Conservation (phyloP, 305 asterid species). For the Solanum aculeatissimum region DNA sequence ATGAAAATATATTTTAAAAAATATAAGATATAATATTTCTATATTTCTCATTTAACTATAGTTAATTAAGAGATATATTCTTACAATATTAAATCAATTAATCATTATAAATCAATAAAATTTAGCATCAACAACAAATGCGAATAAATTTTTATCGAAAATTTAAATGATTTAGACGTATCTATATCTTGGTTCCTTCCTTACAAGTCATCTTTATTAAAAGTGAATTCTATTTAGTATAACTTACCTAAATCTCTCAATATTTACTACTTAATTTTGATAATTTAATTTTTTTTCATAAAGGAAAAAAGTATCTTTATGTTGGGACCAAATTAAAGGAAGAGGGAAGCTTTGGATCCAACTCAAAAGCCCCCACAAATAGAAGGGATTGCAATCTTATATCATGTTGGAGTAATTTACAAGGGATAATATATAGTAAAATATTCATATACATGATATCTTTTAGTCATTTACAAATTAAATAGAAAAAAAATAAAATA, state of each 20-base stretch:
- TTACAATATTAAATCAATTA: neutral
- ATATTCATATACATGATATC: neutral
- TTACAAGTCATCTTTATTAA: neutral
- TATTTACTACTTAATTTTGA: neutral
- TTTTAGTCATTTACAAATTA: neutral
- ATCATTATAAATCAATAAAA: neutral
- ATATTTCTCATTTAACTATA: no score
- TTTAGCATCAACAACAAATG: neutral
- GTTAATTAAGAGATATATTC: neutral
- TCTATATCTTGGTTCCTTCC: neutral
- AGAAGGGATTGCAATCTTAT: neutral
- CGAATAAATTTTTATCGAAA: neutral
- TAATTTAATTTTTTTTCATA: neutral
- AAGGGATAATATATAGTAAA: neutral
- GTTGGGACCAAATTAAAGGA: neutral
- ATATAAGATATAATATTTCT: neutral
- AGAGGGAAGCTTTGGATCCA: neutral
- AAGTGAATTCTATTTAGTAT: neutral
- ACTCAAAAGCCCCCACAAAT: neutral
- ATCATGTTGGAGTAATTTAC: neutral
- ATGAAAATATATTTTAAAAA: neutral
- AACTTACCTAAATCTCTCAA: no score
- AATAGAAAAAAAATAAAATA: rapidly evolving
- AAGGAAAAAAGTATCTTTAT: neutral
- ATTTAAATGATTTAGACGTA: neutral